Conservation (phyloP, 768 basidiomycete species). For the Pulveroboletus sp. region DNA sequence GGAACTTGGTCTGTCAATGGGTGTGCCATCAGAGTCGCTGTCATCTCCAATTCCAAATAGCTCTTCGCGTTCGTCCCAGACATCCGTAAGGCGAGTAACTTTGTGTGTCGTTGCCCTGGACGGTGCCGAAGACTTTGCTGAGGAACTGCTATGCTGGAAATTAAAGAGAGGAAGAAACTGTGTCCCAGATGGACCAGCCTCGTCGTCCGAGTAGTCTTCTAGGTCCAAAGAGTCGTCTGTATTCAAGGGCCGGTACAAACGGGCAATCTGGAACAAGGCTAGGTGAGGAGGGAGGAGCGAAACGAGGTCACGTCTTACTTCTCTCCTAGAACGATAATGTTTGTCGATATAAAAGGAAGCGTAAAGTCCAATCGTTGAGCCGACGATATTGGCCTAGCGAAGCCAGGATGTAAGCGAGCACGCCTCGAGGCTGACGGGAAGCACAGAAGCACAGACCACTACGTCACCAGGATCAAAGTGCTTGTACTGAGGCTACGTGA, state of each 20-base stretch:
- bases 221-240: slow-evolving; percentile 48
- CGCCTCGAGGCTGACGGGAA: slow-evolving; percentile 10
- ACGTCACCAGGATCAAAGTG: slow-evolving; percentile 71
- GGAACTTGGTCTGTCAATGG: slow-evolving; percentile 5
- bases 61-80: slow-evolving; percentile 79
- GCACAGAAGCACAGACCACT: slow-evolving; percentile 44
- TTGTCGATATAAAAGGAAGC: slow-evolving; percentile 63
- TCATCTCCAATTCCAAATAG: slow-evolving; percentile 64
- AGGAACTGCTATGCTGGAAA: slow-evolving; percentile 7
- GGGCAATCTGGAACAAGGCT: slow-evolving; percentile 50
- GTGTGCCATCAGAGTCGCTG: slow-evolving; percentile 49
- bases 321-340: slow-evolving; percentile 74
- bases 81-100: slow-evolving; percentile 46
- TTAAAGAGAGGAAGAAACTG: slow-evolving; percentile 57
- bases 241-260: slow-evolving; percentile 70
- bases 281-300: background rate
- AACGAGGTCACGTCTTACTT: slow-evolving; percentile 40
- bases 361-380: slow-evolving; percentile 65
- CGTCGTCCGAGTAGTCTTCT: slow-evolving; percentile 43
- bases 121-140: slow-evolving; percentile 17
- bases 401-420: slow-evolving; percentile 6
- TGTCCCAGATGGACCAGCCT: slow-evolving; percentile 40
- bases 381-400: slow-evolving; percentile 69
- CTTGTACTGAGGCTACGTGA: slow-evolving; percentile 46
- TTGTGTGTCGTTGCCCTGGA: slow-evolving; percentile 29